phyloP scores from a whole-genome alignment of 805 yeast genomes.

The Pichia scutulata region DNA sequence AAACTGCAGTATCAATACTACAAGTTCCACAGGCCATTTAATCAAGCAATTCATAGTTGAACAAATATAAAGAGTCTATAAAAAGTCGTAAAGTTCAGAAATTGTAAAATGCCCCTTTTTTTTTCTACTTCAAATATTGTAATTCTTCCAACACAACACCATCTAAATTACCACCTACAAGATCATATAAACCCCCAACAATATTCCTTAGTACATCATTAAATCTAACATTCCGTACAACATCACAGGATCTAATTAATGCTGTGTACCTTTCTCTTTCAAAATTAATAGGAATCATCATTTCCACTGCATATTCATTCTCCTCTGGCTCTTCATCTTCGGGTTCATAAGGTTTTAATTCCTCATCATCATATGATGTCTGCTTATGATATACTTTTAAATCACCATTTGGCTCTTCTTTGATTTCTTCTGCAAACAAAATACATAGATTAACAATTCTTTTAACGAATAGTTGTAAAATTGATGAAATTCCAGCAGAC shows the following conservation, averaged over 20 bases:
- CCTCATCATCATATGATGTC: conserved; percentile 31
- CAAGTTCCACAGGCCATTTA: background rate
- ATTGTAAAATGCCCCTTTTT: background rate
- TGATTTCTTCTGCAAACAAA: conserved; percentile 62
- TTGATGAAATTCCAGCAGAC: conserved; percentile 17
- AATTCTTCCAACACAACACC: background rate
- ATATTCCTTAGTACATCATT: conserved; percentile 32
- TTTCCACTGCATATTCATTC: conserved; percentile 22
- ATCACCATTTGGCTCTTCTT: conserved; percentile 53
- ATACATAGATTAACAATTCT: conserved; percentile 20
- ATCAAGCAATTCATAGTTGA: conserved; percentile 1
- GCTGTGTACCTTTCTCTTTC: conserved; percentile 38
- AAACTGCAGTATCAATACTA: background rate
- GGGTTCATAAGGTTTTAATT: conserved; percentile 18
- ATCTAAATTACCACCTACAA: background rate
- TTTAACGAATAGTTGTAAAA: conserved; percentile 22
- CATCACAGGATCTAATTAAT: conserved; percentile 35
- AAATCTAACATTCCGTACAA: conserved; percentile 46
- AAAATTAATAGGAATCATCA: conserved; percentile 26
- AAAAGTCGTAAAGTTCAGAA: background rate
- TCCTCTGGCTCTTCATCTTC: conserved; percentile 16
- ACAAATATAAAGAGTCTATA: background rate
- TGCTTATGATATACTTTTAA: conserved; percentile 44
- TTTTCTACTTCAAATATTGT: background rate
- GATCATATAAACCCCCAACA: conserved; percentile 15